Evolutionary conservation across 2,329 filamentous ascomycete genomes (phyloP).

Genomic region (Colletotrichum simmondsii): DNA sequence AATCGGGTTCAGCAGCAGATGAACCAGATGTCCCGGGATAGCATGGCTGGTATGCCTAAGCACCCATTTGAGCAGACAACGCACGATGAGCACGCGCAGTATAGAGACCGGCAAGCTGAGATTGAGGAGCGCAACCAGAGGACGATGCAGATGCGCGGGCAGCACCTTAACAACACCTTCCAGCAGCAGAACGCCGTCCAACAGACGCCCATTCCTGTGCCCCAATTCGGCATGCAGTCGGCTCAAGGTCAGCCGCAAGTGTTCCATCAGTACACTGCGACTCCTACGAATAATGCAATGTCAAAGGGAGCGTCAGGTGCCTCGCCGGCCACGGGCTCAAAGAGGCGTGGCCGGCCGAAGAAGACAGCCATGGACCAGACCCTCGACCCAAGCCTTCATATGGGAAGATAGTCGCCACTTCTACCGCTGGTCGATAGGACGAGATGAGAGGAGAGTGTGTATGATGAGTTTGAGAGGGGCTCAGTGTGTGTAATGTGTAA

Average conservation of each 20-base stretch:
- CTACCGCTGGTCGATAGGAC: no score
- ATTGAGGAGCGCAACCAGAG: slow-evolving; percentile 22
- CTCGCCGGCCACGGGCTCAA: slow-evolving; percentile 17
- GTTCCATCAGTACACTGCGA: slow-evolving; percentile 33
- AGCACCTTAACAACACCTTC: slow-evolving; percentile 31
- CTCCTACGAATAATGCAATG: slow-evolving; percentile 18
- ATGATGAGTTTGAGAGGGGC: background rate
- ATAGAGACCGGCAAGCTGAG: slow-evolving; percentile 29
- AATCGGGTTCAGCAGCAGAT: slow-evolving; percentile 28
- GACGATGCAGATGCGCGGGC: slow-evolving; percentile 29
- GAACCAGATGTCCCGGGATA: slow-evolving; percentile 32
- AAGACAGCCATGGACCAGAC: slow-evolving; percentile 29
- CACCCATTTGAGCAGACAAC: slow-evolving; percentile 34
- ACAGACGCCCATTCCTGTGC: slow-evolving; percentile 35
- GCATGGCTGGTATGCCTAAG: slow-evolving; percentile 28
- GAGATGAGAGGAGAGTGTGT: background rate
- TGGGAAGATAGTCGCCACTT: slow-evolving; percentile 2
- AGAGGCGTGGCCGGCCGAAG: slow-evolving; percentile 34
- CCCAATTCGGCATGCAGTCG: slow-evolving; percentile 35
- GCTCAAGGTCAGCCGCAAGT: slow-evolving; percentile 13
- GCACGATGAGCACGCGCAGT: slow-evolving; percentile 36
- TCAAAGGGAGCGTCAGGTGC: slow-evolving; percentile 12
- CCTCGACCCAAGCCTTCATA: slow-evolving; percentile 28
- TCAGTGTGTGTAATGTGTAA: background rate
- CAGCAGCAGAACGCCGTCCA: slow-evolving; percentile 32